Conservation (phyloP, 2,329 filamentous ascomycete genomes). For the Ceratocystis lukuohia region DNA sequence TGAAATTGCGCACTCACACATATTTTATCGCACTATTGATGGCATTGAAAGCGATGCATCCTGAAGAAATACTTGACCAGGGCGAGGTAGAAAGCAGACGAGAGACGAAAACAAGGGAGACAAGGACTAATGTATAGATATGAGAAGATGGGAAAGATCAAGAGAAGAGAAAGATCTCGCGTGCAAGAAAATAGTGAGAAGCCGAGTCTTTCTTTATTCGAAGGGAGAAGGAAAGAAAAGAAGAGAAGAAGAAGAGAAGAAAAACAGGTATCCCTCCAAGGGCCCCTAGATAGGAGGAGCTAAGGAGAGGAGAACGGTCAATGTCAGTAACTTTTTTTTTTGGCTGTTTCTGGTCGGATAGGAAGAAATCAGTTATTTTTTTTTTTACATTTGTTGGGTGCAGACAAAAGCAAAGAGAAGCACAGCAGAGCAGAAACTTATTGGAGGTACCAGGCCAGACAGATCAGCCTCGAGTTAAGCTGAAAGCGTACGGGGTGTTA, state of each 20-base stretch:
- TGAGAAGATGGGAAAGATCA: neutral
- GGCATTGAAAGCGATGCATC: constrained; percentile 15
- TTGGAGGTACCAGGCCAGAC: neutral
- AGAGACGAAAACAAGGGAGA: constrained; percentile 16
- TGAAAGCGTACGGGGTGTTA: no score
- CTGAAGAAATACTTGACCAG: neutral
- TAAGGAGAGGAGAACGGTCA: constrained; percentile 4
- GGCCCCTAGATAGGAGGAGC: neutral
- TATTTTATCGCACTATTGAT: constrained; percentile 14
- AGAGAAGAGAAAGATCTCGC: neutral
- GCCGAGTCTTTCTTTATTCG: no score
- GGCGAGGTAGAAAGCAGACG: constrained; percentile 3
- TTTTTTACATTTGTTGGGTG: neutral
- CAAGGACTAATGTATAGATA: neutral
- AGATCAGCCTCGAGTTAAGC: no score
- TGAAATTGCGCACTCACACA: constrained; percentile 13
- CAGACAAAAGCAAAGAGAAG: neutral
- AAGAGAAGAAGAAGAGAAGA: neutral
- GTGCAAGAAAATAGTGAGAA: no score
- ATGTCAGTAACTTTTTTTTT: constrained; percentile 17
- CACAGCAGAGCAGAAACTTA: neutral
- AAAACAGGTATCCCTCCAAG: neutral
- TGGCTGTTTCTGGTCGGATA: constrained; percentile 14
- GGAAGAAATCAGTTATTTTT: constrained; percentile 15
- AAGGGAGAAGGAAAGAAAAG: neutral